phyloP scores from a whole-genome alignment of 805 yeast genomes.

The Metschnikowia picachoensis region DNA sequence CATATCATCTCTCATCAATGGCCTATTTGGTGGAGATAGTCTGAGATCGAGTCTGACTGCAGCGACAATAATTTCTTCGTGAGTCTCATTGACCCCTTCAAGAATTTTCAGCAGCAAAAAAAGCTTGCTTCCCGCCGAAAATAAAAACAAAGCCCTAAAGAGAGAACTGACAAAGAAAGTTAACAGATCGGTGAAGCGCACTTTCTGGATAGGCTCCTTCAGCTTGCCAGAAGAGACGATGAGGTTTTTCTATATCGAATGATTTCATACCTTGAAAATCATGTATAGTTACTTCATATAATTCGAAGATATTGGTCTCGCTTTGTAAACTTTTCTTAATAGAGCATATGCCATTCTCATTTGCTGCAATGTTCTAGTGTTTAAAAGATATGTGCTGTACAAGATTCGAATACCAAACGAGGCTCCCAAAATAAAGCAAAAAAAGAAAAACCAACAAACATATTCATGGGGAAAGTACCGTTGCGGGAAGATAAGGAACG shows the following conservation, averaged over 20 bases:
- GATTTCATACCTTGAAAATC: not conserved
- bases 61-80: slow-evolving; percentile 3
- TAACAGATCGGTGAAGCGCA: slow-evolving; percentile 18
- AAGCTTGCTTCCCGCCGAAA: slow-evolving; percentile 18
- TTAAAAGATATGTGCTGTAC: too few relatives aligned
- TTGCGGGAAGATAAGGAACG: too few relatives aligned
- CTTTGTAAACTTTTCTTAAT: too few relatives aligned
- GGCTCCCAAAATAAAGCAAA: too few relatives aligned
- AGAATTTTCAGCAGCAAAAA: slow-evolving; percentile 8
- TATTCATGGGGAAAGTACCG: too few relatives aligned
- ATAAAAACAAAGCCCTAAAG: slow-evolving; percentile 20
- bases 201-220: slow-evolving; percentile 14
- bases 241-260: slow-evolving; percentile 13
- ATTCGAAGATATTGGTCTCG: not conserved
- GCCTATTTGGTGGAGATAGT: slow-evolving; percentile 9
- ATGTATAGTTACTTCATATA: not conserved
- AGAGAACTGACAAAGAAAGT: slow-evolving; percentile 23
- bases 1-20: slow-evolving; percentile 7
- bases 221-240: slow-evolving; percentile 13
- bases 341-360: too few relatives aligned
- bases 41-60: slow-evolving; percentile 8
- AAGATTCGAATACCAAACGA: too few relatives aligned
- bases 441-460: too few relatives aligned
- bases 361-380: too few relatives aligned
- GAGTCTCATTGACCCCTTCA: slow-evolving; percentile 6